These are phyloP conservation scores for Nephromyces sp. DNA, from an alignment of 169 alveolate species.

Conservation along the genomic window DNA sequence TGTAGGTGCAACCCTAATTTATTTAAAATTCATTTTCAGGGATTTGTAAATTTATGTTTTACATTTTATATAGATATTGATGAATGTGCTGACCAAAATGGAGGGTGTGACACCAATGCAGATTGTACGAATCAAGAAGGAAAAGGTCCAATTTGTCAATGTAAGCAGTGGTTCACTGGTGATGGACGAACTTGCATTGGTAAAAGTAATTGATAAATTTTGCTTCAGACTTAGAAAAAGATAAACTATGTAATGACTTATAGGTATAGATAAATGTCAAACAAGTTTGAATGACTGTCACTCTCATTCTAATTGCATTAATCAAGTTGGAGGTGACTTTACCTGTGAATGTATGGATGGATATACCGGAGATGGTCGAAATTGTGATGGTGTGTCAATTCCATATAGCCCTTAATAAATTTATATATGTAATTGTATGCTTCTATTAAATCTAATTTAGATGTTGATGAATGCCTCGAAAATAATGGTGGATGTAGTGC, in stretches of 20 bases:
- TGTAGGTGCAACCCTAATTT: too few relatives aligned
- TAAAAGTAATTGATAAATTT: background rate
- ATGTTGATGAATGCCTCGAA: too few relatives aligned
- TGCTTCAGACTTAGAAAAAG: too few relatives aligned
- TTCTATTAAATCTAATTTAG: too few relatives aligned
- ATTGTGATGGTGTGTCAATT: slow-evolving; percentile 9
- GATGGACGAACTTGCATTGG: background rate
- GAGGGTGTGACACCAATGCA: background rate
- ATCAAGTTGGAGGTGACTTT: slow-evolving; percentile 9
- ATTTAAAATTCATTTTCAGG: too few relatives aligned
- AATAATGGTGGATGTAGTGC: background rate
- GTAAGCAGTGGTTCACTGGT: background rate
- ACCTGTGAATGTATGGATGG: background rate
- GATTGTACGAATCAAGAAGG: background rate
- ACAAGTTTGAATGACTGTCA: slow-evolving; percentile 38
- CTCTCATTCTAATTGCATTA: background rate
- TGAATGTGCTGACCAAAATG: background rate
- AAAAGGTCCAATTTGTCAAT: background rate
- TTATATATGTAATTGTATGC: too few relatives aligned
- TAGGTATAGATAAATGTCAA: slow-evolving; percentile 45
- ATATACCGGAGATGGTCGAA: background rate
- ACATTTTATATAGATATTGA: background rate
- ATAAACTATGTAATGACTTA: too few relatives aligned
- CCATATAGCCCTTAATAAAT: background rate
- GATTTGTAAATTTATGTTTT: too few relatives aligned